Percentiles rank a stretch among this genome's conserved stretches.
phyloP scores from a whole-genome alignment of 2,329 filamentous ascomycete species.

The Stachybotrys echinatus region DNA sequence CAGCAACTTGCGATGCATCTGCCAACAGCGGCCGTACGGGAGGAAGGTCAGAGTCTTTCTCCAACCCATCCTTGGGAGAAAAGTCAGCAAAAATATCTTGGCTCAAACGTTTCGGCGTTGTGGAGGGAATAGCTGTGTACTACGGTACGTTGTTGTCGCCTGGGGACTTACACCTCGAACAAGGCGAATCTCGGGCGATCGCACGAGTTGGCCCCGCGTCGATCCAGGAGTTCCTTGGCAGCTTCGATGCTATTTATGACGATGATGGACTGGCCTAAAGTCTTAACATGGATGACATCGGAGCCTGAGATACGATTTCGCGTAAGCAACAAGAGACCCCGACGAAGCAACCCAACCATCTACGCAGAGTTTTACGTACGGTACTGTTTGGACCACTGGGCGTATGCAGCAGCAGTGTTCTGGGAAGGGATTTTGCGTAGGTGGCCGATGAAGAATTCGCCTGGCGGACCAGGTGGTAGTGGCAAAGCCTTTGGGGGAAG shows the following conservation, averaged over 20 bases:
- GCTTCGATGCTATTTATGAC: constrained; percentile 20
- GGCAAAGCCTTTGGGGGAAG: constrained; percentile 6
- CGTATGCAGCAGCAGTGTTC: constrained; percentile 18
- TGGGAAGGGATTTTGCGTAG: constrained; percentile 19
- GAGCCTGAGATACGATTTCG: constrained; percentile 13
- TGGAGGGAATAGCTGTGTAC: too few species aligned
- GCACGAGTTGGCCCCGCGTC: constrained; percentile 35
- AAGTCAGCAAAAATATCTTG: not conserved
- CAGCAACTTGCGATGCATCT: constrained; percentile 35
- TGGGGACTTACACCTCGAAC: constrained; percentile 22
- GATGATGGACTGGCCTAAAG: constrained; percentile 22
- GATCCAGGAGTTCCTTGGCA: constrained; percentile 37
- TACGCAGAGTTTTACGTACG: constrained; percentile 8
- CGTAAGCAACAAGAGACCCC: not conserved
- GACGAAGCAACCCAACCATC: constrained; percentile 2
- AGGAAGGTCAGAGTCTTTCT: constrained; percentile 40
- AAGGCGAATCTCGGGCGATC: constrained; percentile 38
- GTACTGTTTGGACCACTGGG: constrained; percentile 19
- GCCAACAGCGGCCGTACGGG: constrained; percentile 33
- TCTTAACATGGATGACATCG: constrained; percentile 23
- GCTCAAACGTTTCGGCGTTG: too few species aligned
- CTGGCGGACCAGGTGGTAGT: constrained; percentile 20
- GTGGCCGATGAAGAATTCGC: constrained; percentile 20
- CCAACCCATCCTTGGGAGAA: constrained; percentile 34
- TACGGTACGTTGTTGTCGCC: not conserved